Conservation (phyloP, 768 basidiomycete species). For the Panus rudis region DNA sequence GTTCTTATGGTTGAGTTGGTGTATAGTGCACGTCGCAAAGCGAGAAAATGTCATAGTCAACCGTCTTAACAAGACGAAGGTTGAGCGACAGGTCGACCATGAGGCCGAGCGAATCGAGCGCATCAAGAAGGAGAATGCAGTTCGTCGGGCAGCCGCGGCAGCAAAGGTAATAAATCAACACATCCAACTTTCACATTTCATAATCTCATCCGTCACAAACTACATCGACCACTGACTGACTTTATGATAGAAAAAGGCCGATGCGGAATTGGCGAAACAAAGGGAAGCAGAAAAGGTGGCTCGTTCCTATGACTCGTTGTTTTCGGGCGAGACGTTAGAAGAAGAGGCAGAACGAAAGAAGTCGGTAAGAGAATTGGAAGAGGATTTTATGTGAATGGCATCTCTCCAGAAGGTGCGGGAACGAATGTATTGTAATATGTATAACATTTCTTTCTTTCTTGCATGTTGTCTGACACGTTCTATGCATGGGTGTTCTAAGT, state of each 20-base stretch:
- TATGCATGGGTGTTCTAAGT: background rate
- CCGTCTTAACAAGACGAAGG: slow-evolving; percentile 89
- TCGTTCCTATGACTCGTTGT: slow-evolving; percentile 79
- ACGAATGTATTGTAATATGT: background rate
- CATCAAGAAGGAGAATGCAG: slow-evolving; percentile 66
- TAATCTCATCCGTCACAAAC: background rate
- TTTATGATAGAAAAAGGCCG: slow-evolving; percentile 61
- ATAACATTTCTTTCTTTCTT: background rate
- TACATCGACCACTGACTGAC: background rate
- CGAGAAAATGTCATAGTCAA: slow-evolving; percentile 90
- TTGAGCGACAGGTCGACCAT: slow-evolving; percentile 79
- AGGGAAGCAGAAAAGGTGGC: slow-evolving; percentile 86
- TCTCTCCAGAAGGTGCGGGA: background rate
- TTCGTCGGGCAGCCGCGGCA: slow-evolving; percentile 51
- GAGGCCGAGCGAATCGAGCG: slow-evolving; percentile 83
- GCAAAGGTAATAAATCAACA: slow-evolving; percentile 48
- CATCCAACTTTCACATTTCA: background rate
- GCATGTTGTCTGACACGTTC: background rate
- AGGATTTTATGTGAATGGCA: slow-evolving; percentile 85
- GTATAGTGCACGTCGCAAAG: slow-evolving; percentile 63
- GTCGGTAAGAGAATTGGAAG: slow-evolving; percentile 72
- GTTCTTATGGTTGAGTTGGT: background rate
- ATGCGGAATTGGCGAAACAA: slow-evolving; percentile 62
- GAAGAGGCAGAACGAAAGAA: slow-evolving; percentile 37
- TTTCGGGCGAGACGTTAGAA: slow-evolving; percentile 54